Base-by-base conservation (phyloP, 331 rosid genomes). In the Quercus phellos region DNA sequence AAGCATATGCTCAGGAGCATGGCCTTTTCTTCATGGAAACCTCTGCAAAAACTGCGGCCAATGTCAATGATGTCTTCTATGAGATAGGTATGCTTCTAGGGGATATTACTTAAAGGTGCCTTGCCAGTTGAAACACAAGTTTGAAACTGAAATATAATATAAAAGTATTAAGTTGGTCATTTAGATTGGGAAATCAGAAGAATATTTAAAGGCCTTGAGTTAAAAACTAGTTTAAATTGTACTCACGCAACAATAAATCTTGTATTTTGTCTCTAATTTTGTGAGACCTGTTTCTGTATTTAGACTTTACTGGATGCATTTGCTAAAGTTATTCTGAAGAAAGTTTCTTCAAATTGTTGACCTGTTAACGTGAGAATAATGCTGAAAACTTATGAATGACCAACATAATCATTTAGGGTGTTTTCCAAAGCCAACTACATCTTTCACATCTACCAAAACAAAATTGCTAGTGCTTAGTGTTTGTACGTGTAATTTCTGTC, bases 11-110 rank as follows among this genome's bases (percentile, higher is more conserved):
- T 11, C 89, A 88, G 75, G 89, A 88, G 83, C 85, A 85, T 74
- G 86, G 88, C 55, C 88, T 88, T 55, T 88, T 88, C 78, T 88
- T 85, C 83, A 74, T 88, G 71, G 91, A 88, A 85, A 88, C 91
- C 71, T 88, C 91, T 81, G 89, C 91, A 74, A 88, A 88, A 81
- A 88, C 79, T 78, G 89, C 91, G 17, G 54, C 88, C 78, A 88
- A 88, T 55, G 91, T 88, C 58, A 88, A 88, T 35, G 91, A 88
- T 55, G 68, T 88, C 32, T 88, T 88, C 83, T 81, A 85, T 17
- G 91, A 88, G 82, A 88, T 88, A 78, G 91, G 91, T 88, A 82
- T 32, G 56, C 68, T 81, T 13, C 38, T 43, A 14, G 6, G 76
- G 16, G 8, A 17, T 46, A 18, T 6, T 38, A 17, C 26, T 12